These are phyloP conservation scores for Endotrypanum monterogeii DNA, from an alignment of 208 protist genomes.

Conservation along the genomic window DNA sequence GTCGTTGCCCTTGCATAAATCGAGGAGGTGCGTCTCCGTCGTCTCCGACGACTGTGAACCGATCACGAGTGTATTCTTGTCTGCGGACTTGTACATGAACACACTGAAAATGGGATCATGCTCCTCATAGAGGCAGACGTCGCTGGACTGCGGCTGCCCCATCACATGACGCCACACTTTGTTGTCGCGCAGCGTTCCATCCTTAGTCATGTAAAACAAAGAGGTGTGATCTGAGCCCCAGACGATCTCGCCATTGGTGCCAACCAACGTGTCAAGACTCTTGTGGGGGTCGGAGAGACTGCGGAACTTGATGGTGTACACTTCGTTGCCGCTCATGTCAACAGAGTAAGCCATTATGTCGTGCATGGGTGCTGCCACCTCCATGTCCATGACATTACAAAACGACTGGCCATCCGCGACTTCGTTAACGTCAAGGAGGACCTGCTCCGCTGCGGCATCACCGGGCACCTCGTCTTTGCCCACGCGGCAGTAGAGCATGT, in stretches of 20 bases:
- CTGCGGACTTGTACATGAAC: slow-evolving; percentile 53
- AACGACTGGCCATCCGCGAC: slow-evolving; percentile 82
- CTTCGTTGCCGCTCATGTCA: slow-evolving; percentile 83
- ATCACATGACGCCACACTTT: slow-evolving; percentile 89
- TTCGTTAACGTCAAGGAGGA: slow-evolving; percentile 84
- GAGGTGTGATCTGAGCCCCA: slow-evolving; percentile 63
- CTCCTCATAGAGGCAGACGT: slow-evolving; percentile 85
- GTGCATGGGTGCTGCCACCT: slow-evolving; percentile 60
- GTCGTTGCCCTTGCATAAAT: slow-evolving; percentile 64
- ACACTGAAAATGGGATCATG: slow-evolving; percentile 74
- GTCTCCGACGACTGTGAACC: slow-evolving; percentile 74
- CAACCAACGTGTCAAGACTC: slow-evolving; percentile 57
- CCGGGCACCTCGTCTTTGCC: slow-evolving; percentile 47
- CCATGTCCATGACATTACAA: slow-evolving; percentile 66
- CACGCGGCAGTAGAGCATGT: slow-evolving; percentile 88
- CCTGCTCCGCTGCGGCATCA: slow-evolving; percentile 58
- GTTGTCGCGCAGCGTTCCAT: slow-evolving; percentile 74
- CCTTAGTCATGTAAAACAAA: slow-evolving; percentile 89
- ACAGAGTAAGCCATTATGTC: slow-evolving; percentile 81
- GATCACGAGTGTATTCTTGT: slow-evolving; percentile 71
- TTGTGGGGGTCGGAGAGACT: slow-evolving; percentile 16
- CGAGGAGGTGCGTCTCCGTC: slow-evolving; percentile 74
- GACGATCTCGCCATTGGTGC: slow-evolving; percentile 75
- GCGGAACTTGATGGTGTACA: slow-evolving; percentile 82
- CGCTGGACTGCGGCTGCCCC: slow-evolving; percentile 61